These are phyloP conservation scores for Ophiocordyceps sinensis DNA, from an alignment of 2,329 filamentous ascomycete genomes.

Conservation along the genomic window DNA sequence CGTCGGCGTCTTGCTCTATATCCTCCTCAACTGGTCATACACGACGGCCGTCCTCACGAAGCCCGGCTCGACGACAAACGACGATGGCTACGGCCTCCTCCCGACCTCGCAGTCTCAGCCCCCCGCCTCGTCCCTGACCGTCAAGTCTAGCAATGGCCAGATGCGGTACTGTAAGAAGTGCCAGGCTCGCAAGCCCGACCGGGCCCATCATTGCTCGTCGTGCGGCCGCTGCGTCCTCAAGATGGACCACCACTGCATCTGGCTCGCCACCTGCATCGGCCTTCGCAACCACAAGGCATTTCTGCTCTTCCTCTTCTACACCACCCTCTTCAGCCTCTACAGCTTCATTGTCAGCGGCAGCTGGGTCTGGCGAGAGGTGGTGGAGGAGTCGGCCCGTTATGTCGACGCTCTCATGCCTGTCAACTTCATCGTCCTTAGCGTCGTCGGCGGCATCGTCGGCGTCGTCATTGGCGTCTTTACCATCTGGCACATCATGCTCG, in stretches of 20 bases:
- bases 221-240: conserved; percentile 91
- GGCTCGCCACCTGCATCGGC: conserved; percentile 91
- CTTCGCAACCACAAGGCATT: conserved; percentile 94
- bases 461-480: conserved; percentile 83
- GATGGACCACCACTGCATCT: conserved; percentile 99
- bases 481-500: conserved; percentile 77
- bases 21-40: conserved; percentile 77
- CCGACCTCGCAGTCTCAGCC: conserved; percentile 51
- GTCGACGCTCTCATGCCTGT: conserved; percentile 69
- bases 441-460: conserved; percentile 81
- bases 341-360: conserved; percentile 60
- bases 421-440: conserved; percentile 78
- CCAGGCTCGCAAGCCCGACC: conserved; percentile 84
- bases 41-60: conserved; percentile 86
- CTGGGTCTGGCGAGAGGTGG: conserved; percentile 79
- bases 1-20: conserved; percentile 57
- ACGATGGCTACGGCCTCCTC: conserved; percentile 62
- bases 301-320: conserved; percentile 81
- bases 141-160: conserved; percentile 70
- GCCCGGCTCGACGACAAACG: conserved; percentile 57
- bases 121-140: conserved; percentile 63
- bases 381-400: conserved; percentile 53
- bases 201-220: conserved; percentile 91
- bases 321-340: conserved; percentile 70
- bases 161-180: conserved; percentile 95